phyloP scores from a whole-genome alignment of 2,329 filamentous ascomycete genomes.

The Colletotrichum liaoningense region DNA sequence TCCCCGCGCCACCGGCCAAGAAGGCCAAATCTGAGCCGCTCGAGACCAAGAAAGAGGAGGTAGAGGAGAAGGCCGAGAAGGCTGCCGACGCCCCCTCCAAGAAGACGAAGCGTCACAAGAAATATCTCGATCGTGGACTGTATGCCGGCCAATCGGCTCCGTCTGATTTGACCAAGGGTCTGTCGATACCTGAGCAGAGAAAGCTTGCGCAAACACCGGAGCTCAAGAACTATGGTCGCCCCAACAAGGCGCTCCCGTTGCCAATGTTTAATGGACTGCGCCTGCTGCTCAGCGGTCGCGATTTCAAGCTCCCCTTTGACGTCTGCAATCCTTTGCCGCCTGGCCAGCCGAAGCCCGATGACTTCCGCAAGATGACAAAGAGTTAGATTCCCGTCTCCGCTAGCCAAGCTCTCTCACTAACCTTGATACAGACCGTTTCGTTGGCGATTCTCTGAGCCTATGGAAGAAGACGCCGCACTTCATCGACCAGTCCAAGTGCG shows the following conservation, averaged over 20 bases:
- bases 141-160: conserved; percentile 83
- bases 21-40: conserved; percentile 39
- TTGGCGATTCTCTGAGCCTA: conserved; percentile 81
- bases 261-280: conserved; percentile 84
- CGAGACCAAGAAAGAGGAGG: conserved; percentile 38
- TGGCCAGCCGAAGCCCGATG: conserved; percentile 90
- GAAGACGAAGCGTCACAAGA: conserved; percentile 69
- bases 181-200: conserved; percentile 64
- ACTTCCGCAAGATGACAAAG: conserved; percentile 92
- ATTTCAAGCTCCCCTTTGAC: conserved; percentile 92
- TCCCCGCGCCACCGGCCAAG: conserved; percentile 42
- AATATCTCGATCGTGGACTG: conserved; percentile 84
- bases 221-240: conserved; percentile 56
- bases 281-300: conserved; percentile 76
- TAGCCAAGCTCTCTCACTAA: not conserved
- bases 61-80: conserved; percentile 50
- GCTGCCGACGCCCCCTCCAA: conserved; percentile 45
- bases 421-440: conserved; percentile 75
- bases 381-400: conserved; percentile 68
- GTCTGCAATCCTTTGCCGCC: conserved; percentile 88
- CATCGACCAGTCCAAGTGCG: conserved; percentile 80
- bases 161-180: conserved; percentile 57
- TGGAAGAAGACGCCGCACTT: conserved; percentile 85
- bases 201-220: conserved; percentile 59
- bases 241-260: conserved; percentile 73